A percentile compares a stretch with the other conserved stretches of the same genome.
phyloP scores from a whole-genome alignment of 2,329 filamentous ascomycete species.

The Cercospora beticola region DNA sequence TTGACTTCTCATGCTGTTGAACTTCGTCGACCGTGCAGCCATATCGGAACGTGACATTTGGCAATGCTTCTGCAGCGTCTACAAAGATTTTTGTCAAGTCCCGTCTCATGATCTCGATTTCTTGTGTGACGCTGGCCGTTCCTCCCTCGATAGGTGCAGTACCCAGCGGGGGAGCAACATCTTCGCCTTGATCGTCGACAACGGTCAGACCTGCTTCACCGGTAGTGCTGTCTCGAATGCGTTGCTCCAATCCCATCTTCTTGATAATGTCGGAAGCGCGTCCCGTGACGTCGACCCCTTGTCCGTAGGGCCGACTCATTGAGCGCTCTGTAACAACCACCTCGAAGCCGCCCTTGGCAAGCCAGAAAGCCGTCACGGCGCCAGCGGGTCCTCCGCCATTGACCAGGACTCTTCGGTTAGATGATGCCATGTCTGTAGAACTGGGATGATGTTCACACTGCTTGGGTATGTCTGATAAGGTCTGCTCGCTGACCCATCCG shows the following conservation, averaged over 20 bases:
- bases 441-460: neutral
- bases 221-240: slow-evolving; percentile 30
- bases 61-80: slow-evolving; percentile 20
- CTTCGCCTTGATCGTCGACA: slow-evolving; percentile 30
- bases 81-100: slow-evolving; percentile 51
- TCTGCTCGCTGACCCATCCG: neutral
- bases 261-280: slow-evolving; percentile 28
- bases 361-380: slow-evolving; percentile 39
- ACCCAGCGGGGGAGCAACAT: slow-evolving; percentile 18
- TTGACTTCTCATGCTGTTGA: slow-evolving; percentile 15
- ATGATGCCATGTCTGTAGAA: slow-evolving; percentile 5
- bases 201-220: slow-evolving; percentile 32
- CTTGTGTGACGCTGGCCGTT: slow-evolving; percentile 23
- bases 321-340: slow-evolving; percentile 24
- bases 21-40: slow-evolving; percentile 17
- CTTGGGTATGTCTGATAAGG: neutral
- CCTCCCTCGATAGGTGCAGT: slow-evolving; percentile 17
- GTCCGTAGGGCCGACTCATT: slow-evolving; percentile 25
- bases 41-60: slow-evolving; percentile 23
- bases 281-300: slow-evolving; percentile 35
- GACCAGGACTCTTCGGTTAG: slow-evolving; percentile 16
- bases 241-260: slow-evolving; percentile 31
- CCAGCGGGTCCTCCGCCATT: slow-evolving; percentile 36
- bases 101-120: slow-evolving; percentile 46
- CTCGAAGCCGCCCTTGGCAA: slow-evolving; percentile 33